Conservation (phyloP, 768 basidiomycete genomes). For the Daedalea quercina region DNA sequence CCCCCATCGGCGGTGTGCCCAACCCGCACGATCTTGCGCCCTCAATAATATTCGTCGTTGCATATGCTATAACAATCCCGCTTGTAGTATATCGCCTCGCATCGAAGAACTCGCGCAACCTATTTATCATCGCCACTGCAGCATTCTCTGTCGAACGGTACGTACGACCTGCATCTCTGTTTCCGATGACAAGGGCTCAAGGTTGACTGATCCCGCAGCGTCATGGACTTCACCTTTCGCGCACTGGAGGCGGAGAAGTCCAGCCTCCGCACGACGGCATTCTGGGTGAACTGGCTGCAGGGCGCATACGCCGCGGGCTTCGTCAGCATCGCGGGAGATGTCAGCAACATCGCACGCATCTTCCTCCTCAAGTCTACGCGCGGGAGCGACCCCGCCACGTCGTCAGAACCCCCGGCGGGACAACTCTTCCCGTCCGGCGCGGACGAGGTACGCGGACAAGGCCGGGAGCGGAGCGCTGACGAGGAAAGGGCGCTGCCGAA, state of each 20-base stretch:
- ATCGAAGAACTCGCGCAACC: constrained; percentile 28
- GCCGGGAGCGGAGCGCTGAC: too few species aligned
- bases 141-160: constrained; percentile 34
- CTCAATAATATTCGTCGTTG: constrained; percentile 33
- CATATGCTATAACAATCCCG: constrained; percentile 33
- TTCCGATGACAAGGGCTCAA: too few species aligned
- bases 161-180: too few species aligned
- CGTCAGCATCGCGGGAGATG: constrained; percentile 11
- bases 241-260: constrained; percentile 15
- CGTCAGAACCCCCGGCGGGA: background rate
- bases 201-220: constrained; percentile 6
- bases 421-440: background rate
- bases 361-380: constrained; percentile 6
- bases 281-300: constrained; percentile 16
- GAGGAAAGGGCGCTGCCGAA: background rate
- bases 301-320: constrained; percentile 8
- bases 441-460: too few species aligned
- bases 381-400: background rate
- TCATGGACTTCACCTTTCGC: constrained; percentile 17
- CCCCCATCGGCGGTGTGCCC: constrained; percentile 1
- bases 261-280: constrained; percentile 7
- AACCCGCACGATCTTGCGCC: constrained; percentile 31
- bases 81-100: constrained; percentile 29
- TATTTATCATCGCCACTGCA: constrained; percentile 28
- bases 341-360: constrained; percentile 6